phyloP scores from a whole-genome alignment of 306 rosid species.

The Vigna trinervia region DNA sequence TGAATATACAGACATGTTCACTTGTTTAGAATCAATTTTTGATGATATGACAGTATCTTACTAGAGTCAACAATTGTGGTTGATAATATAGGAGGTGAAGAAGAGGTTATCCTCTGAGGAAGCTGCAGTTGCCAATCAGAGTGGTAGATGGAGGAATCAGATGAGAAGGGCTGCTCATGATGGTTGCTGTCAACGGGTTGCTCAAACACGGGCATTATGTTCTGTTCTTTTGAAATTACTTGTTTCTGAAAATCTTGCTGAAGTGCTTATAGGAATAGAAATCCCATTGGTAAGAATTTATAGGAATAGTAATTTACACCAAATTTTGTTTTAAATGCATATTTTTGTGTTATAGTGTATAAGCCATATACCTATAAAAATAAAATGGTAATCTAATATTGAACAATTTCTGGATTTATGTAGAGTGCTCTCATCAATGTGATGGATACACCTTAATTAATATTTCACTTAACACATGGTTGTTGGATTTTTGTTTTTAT shows the following conservation, averaged over 20 bases:
- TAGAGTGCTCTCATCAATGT: conserved; percentile 3
- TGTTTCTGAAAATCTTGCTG: conserved; percentile 79
- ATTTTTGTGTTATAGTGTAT: neutral
- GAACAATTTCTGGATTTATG: conserved; percentile 28
- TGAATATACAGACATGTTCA: neutral
- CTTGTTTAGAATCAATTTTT: conserved; percentile 12
- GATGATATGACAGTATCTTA: neutral
- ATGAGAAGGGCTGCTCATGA: conserved; percentile 95
- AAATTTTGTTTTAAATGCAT: conserved; percentile 5
- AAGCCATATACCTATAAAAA: neutral
- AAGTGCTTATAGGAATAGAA: conserved; percentile 76
- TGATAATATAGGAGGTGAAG: conserved; percentile 77
- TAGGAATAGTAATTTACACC: conserved; percentile 19
- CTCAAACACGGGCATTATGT: conserved; percentile 84
- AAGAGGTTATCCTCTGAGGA: conserved; percentile 82
- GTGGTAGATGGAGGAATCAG: conserved; percentile 97
- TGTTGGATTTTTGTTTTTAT: conserved; percentile 6
- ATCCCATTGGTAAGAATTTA: conserved; percentile 71
- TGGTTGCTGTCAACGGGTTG: conserved; percentile 96
- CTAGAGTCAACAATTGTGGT: conserved; percentile 38
- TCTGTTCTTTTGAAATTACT: conserved; percentile 92
- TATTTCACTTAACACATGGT: conserved; percentile 7
- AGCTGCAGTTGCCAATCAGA: conserved; percentile 77
- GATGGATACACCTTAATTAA: conserved; percentile 9
- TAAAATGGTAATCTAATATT: conserved; percentile 1